Evolutionary conservation across 257 asterid species (phyloP), one percentile per base, ranked within the genome.

Genomic region (Misopates orontium): DNA sequence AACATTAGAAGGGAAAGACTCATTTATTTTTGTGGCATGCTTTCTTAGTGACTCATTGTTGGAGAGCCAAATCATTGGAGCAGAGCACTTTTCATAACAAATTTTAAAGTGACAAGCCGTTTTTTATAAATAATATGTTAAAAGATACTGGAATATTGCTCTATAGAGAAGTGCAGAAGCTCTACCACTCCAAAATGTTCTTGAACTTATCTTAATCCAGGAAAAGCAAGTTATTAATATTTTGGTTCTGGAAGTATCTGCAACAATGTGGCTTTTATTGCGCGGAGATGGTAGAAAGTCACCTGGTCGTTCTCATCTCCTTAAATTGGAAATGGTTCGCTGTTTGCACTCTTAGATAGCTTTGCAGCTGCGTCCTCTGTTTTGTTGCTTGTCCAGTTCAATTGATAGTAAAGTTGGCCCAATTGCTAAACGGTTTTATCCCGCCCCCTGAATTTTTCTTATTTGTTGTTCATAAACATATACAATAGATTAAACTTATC

Each of bases 61-160:
- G n/a, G 53, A 64, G 41, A 54, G 68, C 56, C 18, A 41, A 10
- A 31, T 11, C 4, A n/a, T 1, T 31, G 42, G 14, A 18, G 23
- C 16, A 21, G 48, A n/a, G n/a, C n/a, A n/a, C n/a, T 56, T 32
- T 41, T 42, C 5, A 31, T 50, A 41, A 17, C n/a, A 51, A 17
- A 25, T 25, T 58, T 65, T 60, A 50, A 53, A 41, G 36, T 56
- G 24, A 21, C 51, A 60, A 49, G 14, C 17, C 59, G n/a, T 19
- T 45, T 69, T 23, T 63, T 44, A 41, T 9, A 18, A 15, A 21
- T 18, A 20, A 4, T 25, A 15, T 14, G 7, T 28, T 7, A 3
- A 28, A 45, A 45, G 8, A 56, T 8, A n/a, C 15, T 23, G 13
- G 56, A 9, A 50, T 23, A 36, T 2, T 63, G 8, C 39, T 48